These are phyloP conservation scores for Chlorencoelia australis DNA, from an alignment of 2,329 filamentous ascomycete genomes.

Conservation along the genomic window DNA sequence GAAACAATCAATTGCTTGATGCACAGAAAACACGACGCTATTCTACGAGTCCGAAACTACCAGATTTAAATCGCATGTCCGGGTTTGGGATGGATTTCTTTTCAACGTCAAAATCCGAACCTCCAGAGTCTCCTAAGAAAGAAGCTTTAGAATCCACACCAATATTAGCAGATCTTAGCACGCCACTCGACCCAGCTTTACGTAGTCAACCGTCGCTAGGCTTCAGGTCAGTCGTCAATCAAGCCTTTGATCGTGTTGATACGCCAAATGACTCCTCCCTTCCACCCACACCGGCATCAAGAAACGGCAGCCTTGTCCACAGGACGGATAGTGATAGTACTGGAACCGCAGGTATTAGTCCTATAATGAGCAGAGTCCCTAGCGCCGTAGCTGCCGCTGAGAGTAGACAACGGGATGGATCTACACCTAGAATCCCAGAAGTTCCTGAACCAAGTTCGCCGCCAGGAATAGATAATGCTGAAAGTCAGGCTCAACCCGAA, in stretches of 20 bases:
- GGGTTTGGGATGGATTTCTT: conserved; percentile 51
- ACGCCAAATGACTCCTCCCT: conserved; percentile 38
- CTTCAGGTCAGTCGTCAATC: conserved; percentile 51
- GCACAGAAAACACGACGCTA: conserved; percentile 14
- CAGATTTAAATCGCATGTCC: conserved; percentile 48
- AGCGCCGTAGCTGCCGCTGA: conserved; percentile 31
- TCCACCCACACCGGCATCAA: conserved; percentile 41
- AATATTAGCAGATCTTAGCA: neutral
- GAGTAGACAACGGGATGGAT: conserved; percentile 26
- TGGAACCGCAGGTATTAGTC: conserved; percentile 39
- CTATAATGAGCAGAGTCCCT: conserved; percentile 49
- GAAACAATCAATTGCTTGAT: conserved; percentile 9
- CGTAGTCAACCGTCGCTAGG: conserved; percentile 43
- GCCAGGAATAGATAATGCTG: neutral
- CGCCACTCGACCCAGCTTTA: conserved; percentile 25
- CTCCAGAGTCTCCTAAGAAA: conserved; percentile 3
- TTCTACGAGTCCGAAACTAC: conserved; percentile 47
- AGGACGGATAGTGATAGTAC: conserved; percentile 55
- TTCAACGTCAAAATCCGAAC: conserved; percentile 21
- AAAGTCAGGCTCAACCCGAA: conserved; percentile 8
- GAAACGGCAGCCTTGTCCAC: conserved; percentile 36
- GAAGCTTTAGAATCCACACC: conserved; percentile 3
- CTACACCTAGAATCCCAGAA: conserved; percentile 45
- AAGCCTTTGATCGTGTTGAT: conserved; percentile 52
- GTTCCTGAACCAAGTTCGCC: conserved; percentile 29